Evolutionary conservation across 345 rosid species (phyloP), one percentile per base, ranked within the genome.

Genomic region (Psidium guajava): DNA sequence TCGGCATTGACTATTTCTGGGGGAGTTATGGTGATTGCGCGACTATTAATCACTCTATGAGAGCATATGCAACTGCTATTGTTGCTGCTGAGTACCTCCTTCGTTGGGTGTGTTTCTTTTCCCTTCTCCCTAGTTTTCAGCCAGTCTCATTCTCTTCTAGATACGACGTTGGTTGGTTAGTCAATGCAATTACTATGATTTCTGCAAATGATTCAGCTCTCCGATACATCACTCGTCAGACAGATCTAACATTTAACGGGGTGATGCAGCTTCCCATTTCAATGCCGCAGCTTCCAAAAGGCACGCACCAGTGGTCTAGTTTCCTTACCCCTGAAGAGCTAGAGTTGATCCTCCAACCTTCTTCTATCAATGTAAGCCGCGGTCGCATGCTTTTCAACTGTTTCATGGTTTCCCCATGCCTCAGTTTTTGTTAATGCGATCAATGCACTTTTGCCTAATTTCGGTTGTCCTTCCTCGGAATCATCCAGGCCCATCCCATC

Each of bases 31-130:
- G 82, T 97, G 85, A 82, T 95, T 84, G 95, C 98, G 82, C 98
- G 82, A 97, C 99, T 13, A 86, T 95, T 61, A 95, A 97, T 85
- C 98, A 97, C n/a, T 89, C 97, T 50, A 89, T 95, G 93, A 91
- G 97, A 93, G 86, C 98, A 73, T 95, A 93, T 89, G 94, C 93
- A 61, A 88, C 98, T 83, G 92, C 98, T 87, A 95, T 97, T 83
- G 90, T 95, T 90, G 98, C 95, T 51, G 99, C 97, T 53, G 99
- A 95, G 89, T 91, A 95, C 90, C 88, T 97, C 86, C 93, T 95
- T 82, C 92, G 85, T n/a, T 95, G 98, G 99, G 98, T 95, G 92
- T 55, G 83, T 64, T 84, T 84, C 82, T 81, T 83, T 58, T 32
- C 11, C 54, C 42, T 25, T 22, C 44, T 56, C 61, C 28, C 28